Evolutionary conservation across 2,329 filamentous ascomycete species (phyloP).

Genomic region (Fusarium fracticaudum): DNA sequence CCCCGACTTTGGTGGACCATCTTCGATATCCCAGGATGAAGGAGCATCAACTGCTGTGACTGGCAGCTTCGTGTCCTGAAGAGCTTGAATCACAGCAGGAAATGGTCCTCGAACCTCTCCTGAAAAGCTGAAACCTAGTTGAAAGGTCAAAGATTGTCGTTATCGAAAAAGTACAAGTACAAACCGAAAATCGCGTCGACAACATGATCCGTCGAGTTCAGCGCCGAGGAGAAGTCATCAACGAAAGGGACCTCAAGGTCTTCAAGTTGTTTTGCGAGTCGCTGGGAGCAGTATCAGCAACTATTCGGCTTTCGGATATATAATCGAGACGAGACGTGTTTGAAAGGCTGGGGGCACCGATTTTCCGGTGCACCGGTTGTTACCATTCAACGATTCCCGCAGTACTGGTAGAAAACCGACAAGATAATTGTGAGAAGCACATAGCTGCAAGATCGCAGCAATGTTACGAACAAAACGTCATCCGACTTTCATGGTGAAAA

Average conservation of each 20-base stretch:
- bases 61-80: slow-evolving; percentile 77
- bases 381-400: slow-evolving; percentile 17
- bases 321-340: slow-evolving; percentile 4
- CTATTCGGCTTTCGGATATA: slow-evolving; percentile 8
- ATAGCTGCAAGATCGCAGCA: slow-evolving; percentile 21
- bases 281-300: slow-evolving; percentile 60
- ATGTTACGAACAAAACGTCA: neutral
- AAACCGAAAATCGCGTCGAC: slow-evolving; percentile 92
- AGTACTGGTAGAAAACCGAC: slow-evolving; percentile 28
- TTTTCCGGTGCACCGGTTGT: slow-evolving; percentile 3
- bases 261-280: slow-evolving; percentile 84
- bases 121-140: slow-evolving; percentile 85
- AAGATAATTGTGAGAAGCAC: slow-evolving; percentile 31
- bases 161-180: slow-evolving; percentile 35
- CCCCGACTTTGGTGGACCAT: slow-evolving; percentile 80
- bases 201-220: slow-evolving; percentile 78
- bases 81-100: slow-evolving; percentile 77
- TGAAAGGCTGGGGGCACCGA: slow-evolving; percentile 5
- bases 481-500: slow-evolving; percentile 14
- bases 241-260: slow-evolving; percentile 86
- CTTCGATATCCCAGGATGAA: slow-evolving; percentile 93
- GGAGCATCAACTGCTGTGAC: slow-evolving; percentile 93
- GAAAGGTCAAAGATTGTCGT: slow-evolving; percentile 20
- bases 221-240: slow-evolving; percentile 76
- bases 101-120: slow-evolving; percentile 95